phyloP scores from a whole-genome alignment of 129 eudicot genomes.

The Arctium minus region DNA sequence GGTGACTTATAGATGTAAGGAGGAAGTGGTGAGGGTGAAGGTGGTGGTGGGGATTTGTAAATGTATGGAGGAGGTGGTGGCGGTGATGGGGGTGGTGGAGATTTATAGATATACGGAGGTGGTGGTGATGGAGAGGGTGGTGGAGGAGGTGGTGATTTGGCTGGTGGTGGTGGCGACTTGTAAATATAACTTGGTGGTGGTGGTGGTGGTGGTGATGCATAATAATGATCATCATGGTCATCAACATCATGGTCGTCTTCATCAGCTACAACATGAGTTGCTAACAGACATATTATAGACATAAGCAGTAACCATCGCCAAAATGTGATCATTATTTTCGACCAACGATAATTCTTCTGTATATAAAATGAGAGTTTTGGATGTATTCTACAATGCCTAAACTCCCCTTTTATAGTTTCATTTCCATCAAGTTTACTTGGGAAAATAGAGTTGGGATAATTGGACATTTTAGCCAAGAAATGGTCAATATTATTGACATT shows the following conservation, averaged over 20 bases:
- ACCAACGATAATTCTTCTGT: background rate
- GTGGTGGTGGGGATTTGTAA: background rate
- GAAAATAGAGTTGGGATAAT: background rate
- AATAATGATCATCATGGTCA: background rate
- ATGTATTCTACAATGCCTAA: background rate
- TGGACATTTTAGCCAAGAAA: constrained; percentile 1
- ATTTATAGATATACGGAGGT: background rate
- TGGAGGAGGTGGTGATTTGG: background rate
- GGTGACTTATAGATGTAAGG: background rate
- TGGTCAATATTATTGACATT: constrained; percentile 15
- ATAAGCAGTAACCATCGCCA: constrained; percentile 13
- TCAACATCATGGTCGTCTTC: background rate
- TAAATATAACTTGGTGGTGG: background rate
- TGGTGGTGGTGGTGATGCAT: constrained; percentile 13
- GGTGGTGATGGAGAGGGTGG: constrained; percentile 9
- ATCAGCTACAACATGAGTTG: constrained; percentile 10
- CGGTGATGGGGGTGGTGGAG: background rate
- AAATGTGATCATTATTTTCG: background rate
- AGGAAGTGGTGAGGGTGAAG: background rate
- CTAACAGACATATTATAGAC: constrained; percentile 4
- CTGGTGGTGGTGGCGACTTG: constrained; percentile 20
- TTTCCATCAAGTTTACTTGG: background rate
- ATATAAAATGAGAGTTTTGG: background rate
- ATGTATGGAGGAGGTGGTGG: background rate
- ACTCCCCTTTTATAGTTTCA: constrained; percentile 14